These are phyloP conservation scores for Clarireedia homoeocarpa DNA, from an alignment of 2,329 filamentous ascomycete species.

Conservation along the genomic window DNA sequence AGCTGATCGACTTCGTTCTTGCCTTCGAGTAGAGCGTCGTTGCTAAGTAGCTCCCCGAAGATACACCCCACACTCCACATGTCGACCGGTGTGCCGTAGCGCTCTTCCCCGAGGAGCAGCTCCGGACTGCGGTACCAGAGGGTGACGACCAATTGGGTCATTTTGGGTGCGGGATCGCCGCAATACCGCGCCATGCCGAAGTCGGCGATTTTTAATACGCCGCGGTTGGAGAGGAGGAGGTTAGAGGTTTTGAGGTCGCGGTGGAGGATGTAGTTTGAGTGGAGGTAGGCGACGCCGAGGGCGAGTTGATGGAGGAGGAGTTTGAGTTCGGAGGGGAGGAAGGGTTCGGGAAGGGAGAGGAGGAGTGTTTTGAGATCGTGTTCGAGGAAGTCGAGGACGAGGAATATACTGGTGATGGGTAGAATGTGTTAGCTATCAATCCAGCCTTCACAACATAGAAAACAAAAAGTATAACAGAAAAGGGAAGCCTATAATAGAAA, in stretches of 20 bases:
- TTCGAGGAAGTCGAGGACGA: constrained; percentile 96
- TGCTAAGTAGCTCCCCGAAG: constrained; percentile 81
- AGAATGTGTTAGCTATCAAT: constrained; percentile 20
- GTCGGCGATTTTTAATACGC: constrained; percentile 90
- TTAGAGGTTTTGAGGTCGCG: constrained; percentile 92
- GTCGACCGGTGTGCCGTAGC: constrained; percentile 72
- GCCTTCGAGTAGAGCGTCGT: constrained; percentile 76
- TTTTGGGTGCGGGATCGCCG: constrained; percentile 65
- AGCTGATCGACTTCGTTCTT: constrained; percentile 91
- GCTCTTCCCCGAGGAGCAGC: constrained; percentile 70
- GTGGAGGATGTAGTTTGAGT: constrained; percentile 84
- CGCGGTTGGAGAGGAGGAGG: constrained; percentile 89
- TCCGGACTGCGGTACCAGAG: constrained; percentile 95
- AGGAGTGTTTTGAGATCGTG: constrained; percentile 92
- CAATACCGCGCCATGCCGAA: constrained; percentile 96
- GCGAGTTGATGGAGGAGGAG: constrained; percentile 78
- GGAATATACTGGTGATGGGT: constrained; percentile 57
- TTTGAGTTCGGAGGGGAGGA: constrained; percentile 87
- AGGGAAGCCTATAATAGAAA: constrained; percentile 7
- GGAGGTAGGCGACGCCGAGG: constrained; percentile 75
- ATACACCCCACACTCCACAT: constrained; percentile 97
- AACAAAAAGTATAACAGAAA: not conserved
- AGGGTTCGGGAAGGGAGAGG: constrained; percentile 90
- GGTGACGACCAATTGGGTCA: constrained; percentile 91
- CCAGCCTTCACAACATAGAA: not conserved